phyloP scores from a whole-genome alignment of 2,329 filamentous ascomycete species.

The Cladosporium sp. region DNA sequence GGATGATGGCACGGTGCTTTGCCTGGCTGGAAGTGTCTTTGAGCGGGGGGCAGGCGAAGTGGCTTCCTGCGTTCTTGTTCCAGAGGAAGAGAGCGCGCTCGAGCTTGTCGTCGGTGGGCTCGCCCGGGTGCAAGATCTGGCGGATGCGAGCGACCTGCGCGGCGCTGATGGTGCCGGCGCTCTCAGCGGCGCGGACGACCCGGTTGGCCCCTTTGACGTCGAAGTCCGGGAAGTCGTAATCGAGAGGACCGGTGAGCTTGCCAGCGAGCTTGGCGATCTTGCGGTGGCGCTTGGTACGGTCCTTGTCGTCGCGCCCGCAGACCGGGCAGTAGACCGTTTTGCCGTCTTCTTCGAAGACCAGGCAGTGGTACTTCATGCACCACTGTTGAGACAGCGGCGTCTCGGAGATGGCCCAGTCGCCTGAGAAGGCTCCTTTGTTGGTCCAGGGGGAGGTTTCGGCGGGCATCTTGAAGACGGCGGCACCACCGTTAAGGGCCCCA shows the following conservation, averaged over 20 bases:
- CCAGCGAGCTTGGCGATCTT: conserved; percentile 34
- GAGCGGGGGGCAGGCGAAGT: conserved; percentile 27
- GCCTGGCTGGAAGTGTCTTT: conserved; percentile 24
- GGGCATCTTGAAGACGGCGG: conserved; percentile 18
- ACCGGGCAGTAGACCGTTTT: conserved; percentile 24
- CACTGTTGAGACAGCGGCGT: too few species aligned
- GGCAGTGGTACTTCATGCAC: conserved; percentile 47
- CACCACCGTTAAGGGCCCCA: too few species aligned
- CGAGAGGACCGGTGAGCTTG: too few species aligned
- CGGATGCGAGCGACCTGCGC: conserved; percentile 27
- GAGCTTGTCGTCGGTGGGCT: conserved; percentile 16
- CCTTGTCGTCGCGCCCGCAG: conserved; percentile 37
- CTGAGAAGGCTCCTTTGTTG: too few species aligned
- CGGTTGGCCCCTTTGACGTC: conserved; percentile 32
- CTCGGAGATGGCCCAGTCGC: too few species aligned
- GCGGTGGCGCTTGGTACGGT: conserved; percentile 40
- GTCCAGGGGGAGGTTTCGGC: conserved; percentile 38
- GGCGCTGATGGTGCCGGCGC: conserved; percentile 28
- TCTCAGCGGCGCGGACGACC: conserved; percentile 25
- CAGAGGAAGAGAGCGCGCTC: conserved; percentile 16
- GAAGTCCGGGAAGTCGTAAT: too few species aligned
- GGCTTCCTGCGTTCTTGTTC: conserved; percentile 34
- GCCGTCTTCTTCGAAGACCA: conserved; percentile 39
- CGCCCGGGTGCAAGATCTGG: conserved; percentile 22
- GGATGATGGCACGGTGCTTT: conserved; percentile 22